These are phyloP conservation scores for Cyberlindnera mycetangii DNA, from an alignment of 805 yeast species.

Conservation along the genomic window DNA sequence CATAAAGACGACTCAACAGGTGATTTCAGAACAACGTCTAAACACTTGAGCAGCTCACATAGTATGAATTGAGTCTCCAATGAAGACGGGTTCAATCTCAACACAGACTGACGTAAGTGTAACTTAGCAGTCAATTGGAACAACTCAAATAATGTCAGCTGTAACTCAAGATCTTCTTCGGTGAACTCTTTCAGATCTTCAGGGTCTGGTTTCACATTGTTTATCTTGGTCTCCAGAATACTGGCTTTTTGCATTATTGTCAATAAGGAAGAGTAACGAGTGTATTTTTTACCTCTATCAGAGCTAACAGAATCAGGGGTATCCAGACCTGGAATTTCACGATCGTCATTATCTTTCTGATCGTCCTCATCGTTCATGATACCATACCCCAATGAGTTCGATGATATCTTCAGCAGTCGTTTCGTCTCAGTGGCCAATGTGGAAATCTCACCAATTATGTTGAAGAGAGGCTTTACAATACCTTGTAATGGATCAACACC, in stretches of 20 bases:
- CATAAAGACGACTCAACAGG: constrained; percentile 69
- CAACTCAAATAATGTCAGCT: constrained; percentile 66
- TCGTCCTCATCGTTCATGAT: constrained; percentile 26
- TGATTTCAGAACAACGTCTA: constrained; percentile 62
- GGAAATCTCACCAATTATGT: constrained; percentile 65
- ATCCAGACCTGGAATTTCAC: constrained; percentile 25
- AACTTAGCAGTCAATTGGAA: constrained; percentile 68
- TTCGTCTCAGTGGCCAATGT: constrained; percentile 54
- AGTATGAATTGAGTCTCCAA: constrained; percentile 60
- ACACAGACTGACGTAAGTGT: constrained; percentile 63
- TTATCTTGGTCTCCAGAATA: constrained; percentile 47
- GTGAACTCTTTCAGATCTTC: constrained; percentile 39
- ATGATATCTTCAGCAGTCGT: constrained; percentile 31
- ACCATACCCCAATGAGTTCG: constrained; percentile 27
- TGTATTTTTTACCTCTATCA: constrained; percentile 22
- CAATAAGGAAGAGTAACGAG: constrained; percentile 34
- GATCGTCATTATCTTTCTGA: constrained; percentile 15
- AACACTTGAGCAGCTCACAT: constrained; percentile 49
- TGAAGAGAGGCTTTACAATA: constrained; percentile 64
- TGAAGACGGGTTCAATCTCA: constrained; percentile 56
- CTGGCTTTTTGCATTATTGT: constrained; percentile 34
- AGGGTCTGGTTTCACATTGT: constrained; percentile 49
- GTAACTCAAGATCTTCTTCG: constrained; percentile 55
- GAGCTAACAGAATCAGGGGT: constrained; percentile 22
- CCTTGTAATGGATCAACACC: constrained; percentile 73